Evolutionary conservation across 495 filamentous ascomycete species (phyloP), one percentile per base, ranked within the genome.

Genomic region (Aspergillus saccharolyticus): DNA sequence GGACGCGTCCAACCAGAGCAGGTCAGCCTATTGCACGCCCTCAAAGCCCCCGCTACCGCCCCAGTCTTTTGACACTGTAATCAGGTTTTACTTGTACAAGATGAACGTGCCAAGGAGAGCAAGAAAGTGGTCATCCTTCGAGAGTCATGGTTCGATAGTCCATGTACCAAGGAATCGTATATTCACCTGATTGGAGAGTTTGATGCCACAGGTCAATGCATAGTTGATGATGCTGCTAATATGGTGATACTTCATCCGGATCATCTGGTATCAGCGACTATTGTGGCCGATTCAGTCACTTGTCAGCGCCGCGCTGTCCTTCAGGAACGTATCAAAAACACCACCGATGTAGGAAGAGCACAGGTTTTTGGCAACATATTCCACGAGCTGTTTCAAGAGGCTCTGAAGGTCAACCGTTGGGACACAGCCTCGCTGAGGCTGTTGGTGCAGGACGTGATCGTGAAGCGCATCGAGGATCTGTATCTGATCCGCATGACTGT

Each of bases 181-280:
- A 84, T 97, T 53, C 90, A 96, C 71, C 71, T 96, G 53, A 87
- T 96, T 55, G 91, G 91, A n/a, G 74, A 82, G 18, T 95, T 96
- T 63, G 75, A 86, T 53, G 59, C 74, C 4, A 74, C 71, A 12
- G 87, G 88, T 6, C 77, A 83, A 58, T 86, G 84, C 67, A 80
- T 90, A 58, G 77, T 96, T 52, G 86, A 91, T 68, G 89, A 96
- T 67, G 70, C 76, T 21, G 76, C 86, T 53, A 89, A 96, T 63
- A 88, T 96, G 75, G 73, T 98, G 42, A 93, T 98, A 61, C 78
- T 98, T 14, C 91, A 98, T 67, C 94, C 94, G 2, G 94, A 98
- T 70, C 92, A 96, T 73, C 82, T 98, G 20, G 86, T 98, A 52
- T 97, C 94, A 12, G 87, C 93, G 2, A 96, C 92, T 8, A 88